Base-by-base conservation (phyloP, 140 eudicot genomes). In the Anethum foeniculum region DNA sequence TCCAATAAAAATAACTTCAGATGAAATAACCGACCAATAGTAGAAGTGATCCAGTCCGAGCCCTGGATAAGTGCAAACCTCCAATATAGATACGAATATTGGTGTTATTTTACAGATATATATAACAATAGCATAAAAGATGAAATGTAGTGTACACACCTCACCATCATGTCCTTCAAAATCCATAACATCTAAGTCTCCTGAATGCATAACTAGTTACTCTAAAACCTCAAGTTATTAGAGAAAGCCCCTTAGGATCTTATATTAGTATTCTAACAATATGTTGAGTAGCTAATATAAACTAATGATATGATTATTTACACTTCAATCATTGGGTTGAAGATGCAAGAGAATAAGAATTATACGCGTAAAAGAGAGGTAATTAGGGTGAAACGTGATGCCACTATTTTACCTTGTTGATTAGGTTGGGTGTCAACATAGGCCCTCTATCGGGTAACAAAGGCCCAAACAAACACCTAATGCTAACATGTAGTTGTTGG, bases 11-110 rank as follows among this genome's bases (percentile, higher is more conserved):
- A 41, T 71, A 16, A 34, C 64, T 69, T 46, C 25, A 65, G 62
- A 80, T 8, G n/a, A 5, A 75, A 76, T 47, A 28, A 80, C 87
- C 48, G 77, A 89, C 96, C 89, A 91, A 87, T 75, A 93, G 93
- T 79, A 91, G 90, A 77, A 85, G 88, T 65, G 88, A 85, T 43
- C 90, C 89, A 34, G 84, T 48, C 58, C 93, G 93, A 84, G 82
- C 86, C 96, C 96, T 89, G 90, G 91, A 87, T 93, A 91, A 47
- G 85, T 82, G 47, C 81, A 82, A 56, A 90, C 95, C 95, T 90
- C 75, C 38, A 54, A 67, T 28, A 32, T 52, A 38, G 11, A 34
- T 43, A 47, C 77, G 36, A 49, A 47, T 47, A 13, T 60, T 48
- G 64, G 80, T 13, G n/a, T 49, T 46, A 75, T 25, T 38, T 13